Evolutionary conservation across 2,329 filamentous ascomycete species (phyloP).

Genomic region (Exophiala phaeomuriformis): DNA sequence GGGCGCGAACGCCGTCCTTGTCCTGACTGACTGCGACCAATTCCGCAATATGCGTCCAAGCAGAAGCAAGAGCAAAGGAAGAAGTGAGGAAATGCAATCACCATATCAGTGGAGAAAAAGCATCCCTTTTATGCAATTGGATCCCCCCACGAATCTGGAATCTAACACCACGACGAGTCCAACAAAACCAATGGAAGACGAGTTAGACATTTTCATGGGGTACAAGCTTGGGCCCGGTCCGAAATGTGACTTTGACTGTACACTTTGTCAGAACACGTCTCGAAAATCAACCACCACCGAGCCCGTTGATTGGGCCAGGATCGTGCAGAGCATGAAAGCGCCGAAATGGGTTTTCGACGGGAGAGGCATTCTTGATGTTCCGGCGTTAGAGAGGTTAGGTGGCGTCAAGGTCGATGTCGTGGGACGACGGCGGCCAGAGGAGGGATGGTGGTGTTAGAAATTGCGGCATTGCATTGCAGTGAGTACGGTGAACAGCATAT

Average conservation of each 20-base stretch:
- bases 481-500: too few relatives aligned
- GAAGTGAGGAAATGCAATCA: neutral
- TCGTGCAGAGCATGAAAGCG: slow-evolving; percentile 40
- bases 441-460: neutral
- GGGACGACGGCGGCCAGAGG: slow-evolving; percentile 23
- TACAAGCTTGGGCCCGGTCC: slow-evolving; percentile 1
- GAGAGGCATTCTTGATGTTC: slow-evolving; percentile 32
- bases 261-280: slow-evolving; percentile 24
- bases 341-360: slow-evolving; percentile 48
- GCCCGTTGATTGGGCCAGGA: slow-evolving; percentile 41
- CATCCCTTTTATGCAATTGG: neutral
- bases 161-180: too few relatives aligned
- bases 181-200: too few relatives aligned
- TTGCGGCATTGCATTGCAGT: slow-evolving; percentile 6
- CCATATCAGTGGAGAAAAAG: neutral
- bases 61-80: neutral
- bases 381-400: slow-evolving; percentile 33
- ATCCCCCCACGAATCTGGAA: too few relatives aligned
- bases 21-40: slow-evolving; percentile 50
- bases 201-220: too few relatives aligned
- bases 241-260: slow-evolving; percentile 17
- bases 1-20: slow-evolving; percentile 42
- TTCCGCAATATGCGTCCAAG: slow-evolving; percentile 35
- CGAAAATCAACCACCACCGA: slow-evolving; percentile 24
- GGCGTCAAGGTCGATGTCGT: slow-evolving; percentile 34